These are phyloP conservation scores for Phytopythium boreale DNA, from an alignment of 352 stramenopile genomes.

Conservation along the genomic window DNA sequence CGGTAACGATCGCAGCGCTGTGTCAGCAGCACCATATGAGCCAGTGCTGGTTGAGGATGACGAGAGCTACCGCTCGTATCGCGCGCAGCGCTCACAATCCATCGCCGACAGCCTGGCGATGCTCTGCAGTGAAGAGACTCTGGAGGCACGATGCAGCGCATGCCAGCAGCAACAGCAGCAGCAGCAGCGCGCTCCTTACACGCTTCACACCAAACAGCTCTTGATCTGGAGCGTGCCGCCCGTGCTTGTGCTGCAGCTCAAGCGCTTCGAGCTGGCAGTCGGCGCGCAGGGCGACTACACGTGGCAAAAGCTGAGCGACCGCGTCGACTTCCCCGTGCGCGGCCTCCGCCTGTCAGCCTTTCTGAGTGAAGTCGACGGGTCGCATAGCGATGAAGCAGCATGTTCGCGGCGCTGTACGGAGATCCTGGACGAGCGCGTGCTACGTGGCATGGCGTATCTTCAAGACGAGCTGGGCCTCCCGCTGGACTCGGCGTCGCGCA, in stretches of 20 bases:
- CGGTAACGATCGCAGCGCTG: background rate
- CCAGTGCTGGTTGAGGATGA: slow-evolving; percentile 18
- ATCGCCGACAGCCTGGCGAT: slow-evolving; percentile 41
- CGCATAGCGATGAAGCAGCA: slow-evolving; percentile 10
- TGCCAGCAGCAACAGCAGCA: slow-evolving; percentile 17
- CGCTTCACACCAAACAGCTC: slow-evolving; percentile 46
- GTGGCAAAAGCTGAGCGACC: slow-evolving; percentile 80
- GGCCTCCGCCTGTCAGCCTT: slow-evolving; percentile 74
- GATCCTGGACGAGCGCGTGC: slow-evolving; percentile 19
- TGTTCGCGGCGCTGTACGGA: slow-evolving; percentile 10
- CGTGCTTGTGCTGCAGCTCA: slow-evolving; percentile 62
- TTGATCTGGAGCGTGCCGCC: slow-evolving; percentile 52
- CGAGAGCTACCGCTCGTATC: slow-evolving; percentile 33
- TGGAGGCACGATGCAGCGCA: slow-evolving; percentile 41
- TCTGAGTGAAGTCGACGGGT: slow-evolving; percentile 16
- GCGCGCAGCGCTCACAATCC: slow-evolving; percentile 20
- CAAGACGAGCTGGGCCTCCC: slow-evolving; percentile 37
- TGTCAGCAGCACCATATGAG: background rate
- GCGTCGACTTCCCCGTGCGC: slow-evolving; percentile 91
- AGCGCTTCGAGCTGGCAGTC: slow-evolving; percentile 50
- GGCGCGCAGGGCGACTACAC: slow-evolving; percentile 27
- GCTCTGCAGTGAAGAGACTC: slow-evolving; percentile 39
- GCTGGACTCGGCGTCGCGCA: slow-evolving; percentile 35
- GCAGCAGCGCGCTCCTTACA: slow-evolving; percentile 2
- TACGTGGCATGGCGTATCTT: slow-evolving; percentile 27